Base-by-base conservation (phyloP, 164 flowering plant genomes). In the Sextonia rubra region DNA sequence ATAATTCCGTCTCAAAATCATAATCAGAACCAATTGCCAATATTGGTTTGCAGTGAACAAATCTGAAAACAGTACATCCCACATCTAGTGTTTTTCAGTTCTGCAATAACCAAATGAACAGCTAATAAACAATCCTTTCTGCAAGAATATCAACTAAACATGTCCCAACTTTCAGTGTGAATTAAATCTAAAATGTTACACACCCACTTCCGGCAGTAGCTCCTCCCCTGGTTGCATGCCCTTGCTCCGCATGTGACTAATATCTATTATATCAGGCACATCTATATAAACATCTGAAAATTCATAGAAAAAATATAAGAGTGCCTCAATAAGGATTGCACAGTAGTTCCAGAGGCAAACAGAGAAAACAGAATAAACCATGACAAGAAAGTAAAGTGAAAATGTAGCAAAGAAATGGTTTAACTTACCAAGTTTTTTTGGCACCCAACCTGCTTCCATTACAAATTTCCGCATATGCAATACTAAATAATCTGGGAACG, bases 371-470 rank as follows among this genome's bases (percentile, higher is more conserved):
- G 47, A 26, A 37, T 11, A 66, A 66, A 66, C 52, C 9, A 32
- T 11, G 5, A n/a, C 15, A 66, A 44, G 44, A 37, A 23, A 66
- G 69, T 32, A n/a, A 23, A 66, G 18, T 17, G 24, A 20, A 66
- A 66, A n/a, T 49, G 17, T 20, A 27, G 75, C 18, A 56, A 23
- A 66, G 65, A 47, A 58, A 15, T 66, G 6, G 29, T 20, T 20
- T 15, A 64, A 23, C 7, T 3, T 84, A 93, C 98, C 99, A 67
- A 96, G 93, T 79, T 96, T 96, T 78, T 93, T 96, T 7, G 99
- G 99, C 29, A 96, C 99, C 99, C 99, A 96, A 75, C 99, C 99
- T 47, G 64, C 97, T 76, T 87, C 99, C 98, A 93, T 81, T 7
- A 93, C 92, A 85, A 96, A 96, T 78, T 91, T 96, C 52, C 97